These are phyloP conservation scores for Coemansia furcata DNA, from an alignment of 192 early-diverging fungal genomes.

Conservation along the genomic window DNA sequence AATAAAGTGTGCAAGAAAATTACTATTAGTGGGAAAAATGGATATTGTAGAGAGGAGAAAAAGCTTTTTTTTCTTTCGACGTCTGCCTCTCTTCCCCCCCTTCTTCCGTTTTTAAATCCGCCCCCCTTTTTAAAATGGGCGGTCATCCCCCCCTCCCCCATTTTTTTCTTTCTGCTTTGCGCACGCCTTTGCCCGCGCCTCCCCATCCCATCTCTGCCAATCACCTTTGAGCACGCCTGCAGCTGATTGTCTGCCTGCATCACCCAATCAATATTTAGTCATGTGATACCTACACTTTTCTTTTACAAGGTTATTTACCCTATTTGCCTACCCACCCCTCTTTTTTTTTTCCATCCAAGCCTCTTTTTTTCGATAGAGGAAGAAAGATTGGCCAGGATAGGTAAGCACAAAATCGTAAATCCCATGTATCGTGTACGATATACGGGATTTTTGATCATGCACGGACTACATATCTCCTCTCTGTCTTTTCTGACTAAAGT, in stretches of 20 bases:
- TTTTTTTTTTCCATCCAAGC: background rate
- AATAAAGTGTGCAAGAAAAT: conserved; percentile 2
- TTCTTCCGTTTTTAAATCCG: conserved; percentile 3
- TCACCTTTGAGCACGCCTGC: conserved; percentile 6
- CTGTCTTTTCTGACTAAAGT: conserved; percentile 7
- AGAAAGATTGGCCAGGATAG: background rate
- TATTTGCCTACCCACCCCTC: background rate
- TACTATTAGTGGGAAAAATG: background rate
- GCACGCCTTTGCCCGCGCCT: background rate
- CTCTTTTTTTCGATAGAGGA: background rate
- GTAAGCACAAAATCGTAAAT: background rate
- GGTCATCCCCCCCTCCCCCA: conserved; percentile 9
- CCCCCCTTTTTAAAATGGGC: conserved; percentile 1
- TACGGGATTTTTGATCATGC: background rate
- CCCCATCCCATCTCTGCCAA: background rate
- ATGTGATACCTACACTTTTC: background rate
- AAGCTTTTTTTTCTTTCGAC: conserved; percentile 8
- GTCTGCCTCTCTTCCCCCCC: conserved; percentile 4
- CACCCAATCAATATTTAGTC: background rate
- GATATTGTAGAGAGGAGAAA: conserved; percentile 12
- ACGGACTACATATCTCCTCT: background rate
- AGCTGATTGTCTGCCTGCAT: conserved; percentile 1
- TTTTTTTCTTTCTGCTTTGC: conserved; percentile 11
- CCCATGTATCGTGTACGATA: background rate
- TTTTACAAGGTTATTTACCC: background rate